These are phyloP conservation scores for Hortiboletus campestris DNA, from an alignment of 768 basidiomycete genomes.

Conservation along the genomic window DNA sequence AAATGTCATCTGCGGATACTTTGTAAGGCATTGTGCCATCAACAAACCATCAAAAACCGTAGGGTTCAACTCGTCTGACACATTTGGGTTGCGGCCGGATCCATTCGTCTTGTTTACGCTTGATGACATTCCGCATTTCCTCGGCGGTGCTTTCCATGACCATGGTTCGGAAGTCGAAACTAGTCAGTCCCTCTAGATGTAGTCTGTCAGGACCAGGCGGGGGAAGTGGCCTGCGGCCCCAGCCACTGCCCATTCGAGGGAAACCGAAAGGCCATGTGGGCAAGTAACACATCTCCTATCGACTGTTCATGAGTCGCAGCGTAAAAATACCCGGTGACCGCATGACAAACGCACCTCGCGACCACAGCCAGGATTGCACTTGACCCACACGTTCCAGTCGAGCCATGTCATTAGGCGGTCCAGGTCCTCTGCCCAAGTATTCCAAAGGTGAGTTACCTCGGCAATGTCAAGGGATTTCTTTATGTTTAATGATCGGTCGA, in stretches of 20 bases:
- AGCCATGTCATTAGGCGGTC: constrained; percentile 46
- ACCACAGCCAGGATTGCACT: constrained; percentile 45
- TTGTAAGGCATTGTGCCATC: neutral
- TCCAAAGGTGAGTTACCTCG: constrained; percentile 10
- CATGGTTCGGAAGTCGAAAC: neutral
- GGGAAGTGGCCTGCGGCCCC: neutral
- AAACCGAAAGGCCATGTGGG: constrained; percentile 25
- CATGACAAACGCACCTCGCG: constrained; percentile 38
- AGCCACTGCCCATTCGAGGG: neutral
- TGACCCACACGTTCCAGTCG: constrained; percentile 52
- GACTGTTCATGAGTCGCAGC: neutral
- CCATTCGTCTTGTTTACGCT: constrained; percentile 14
- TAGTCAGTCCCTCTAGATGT: neutral
- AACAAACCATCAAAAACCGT: neutral
- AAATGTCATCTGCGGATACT: neutral
- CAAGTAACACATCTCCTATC: constrained; percentile 28
- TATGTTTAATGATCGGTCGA: constrained; percentile 12
- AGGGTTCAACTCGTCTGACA: constrained; percentile 11
- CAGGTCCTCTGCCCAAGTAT: constrained; percentile 36
- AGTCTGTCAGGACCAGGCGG: neutral
- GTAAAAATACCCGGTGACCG: neutral
- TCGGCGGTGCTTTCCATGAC: neutral
- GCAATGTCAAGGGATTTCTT: neutral
- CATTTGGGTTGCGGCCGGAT: constrained; percentile 23
- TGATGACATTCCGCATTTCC: neutral